Base-by-base conservation (phyloP, 2,329 filamentous ascomycete species). In the Pseudogymnoascus sp. region DNA sequence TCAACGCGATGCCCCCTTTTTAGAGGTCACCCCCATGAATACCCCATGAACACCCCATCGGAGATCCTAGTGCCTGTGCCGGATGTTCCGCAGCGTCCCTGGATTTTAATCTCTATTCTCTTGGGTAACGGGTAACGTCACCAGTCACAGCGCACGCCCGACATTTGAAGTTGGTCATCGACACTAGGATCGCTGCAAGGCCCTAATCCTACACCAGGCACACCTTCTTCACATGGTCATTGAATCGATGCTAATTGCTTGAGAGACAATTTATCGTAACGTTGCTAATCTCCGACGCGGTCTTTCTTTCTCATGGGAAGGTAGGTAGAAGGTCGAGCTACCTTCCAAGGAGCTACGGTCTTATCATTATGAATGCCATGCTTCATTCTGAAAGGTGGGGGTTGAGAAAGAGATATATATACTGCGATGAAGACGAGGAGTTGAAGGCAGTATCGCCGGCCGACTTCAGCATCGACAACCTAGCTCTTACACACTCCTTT, bases 391-490 rank as follows among this genome's bases (percentile, higher is more conserved):
- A 9, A 56, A 34, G 49, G n/a, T 56, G 28, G 25, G 49, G 25
- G 49, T 56, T 34, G 49, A 34, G 4, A n/a, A 7, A 56, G 9
- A 53, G 6, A 12, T 56, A 56, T 56, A 56, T 56, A 56, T 56
- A 56, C n/a, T 18, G 1, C 2, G 49, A 56, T 18, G 16, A 56
- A 12, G 49, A 34, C 49, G 49, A 56, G 25, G 5, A 18, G n/a
- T 56, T 34, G 49, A n/a, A 34, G 25, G 11, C 25, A 34, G 49
- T 34, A 56, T 56, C 49, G 49, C 49, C 49, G 28, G 49, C 49
- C 49, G 49, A 56, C 49, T 56, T 56, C 49, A 56, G 25, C 25
- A 56, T 56, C 49, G 49, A 56, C 49, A 56, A 56, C 49, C 25
- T 7, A 56, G 49, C n/a, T 34, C 25, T 34, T 34, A 1, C 28